Evolutionary conservation across 2,329 filamentous ascomycete species (phyloP).

Genomic region (Colletotrichum somersetense): DNA sequence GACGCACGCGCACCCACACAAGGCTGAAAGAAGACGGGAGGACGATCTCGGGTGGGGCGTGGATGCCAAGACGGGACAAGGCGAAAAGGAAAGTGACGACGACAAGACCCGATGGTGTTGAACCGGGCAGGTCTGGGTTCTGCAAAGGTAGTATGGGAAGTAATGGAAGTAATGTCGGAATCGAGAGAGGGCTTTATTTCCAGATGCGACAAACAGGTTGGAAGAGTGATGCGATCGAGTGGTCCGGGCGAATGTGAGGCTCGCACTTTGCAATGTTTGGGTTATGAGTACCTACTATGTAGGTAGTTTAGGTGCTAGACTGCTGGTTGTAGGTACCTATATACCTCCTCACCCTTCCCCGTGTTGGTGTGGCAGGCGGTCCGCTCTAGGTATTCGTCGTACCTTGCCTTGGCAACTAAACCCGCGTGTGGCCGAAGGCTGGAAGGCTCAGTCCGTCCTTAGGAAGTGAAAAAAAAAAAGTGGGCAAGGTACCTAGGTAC

Average conservation of each 20-base stretch:
- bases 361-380: constrained; percentile 7
- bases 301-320: too few relatives aligned
- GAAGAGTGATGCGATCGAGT: constrained; percentile 21
- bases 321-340: neutral
- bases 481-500: neutral
- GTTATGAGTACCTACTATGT: constrained; percentile 14
- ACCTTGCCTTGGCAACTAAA: constrained; percentile 16
- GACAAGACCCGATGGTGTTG: neutral
- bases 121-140: neutral
- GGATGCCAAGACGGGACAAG: constrained; percentile 33
- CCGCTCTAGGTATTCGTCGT: too few relatives aligned
- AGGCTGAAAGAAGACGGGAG: constrained; percentile 36
- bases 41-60: constrained; percentile 39
- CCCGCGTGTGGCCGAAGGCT: constrained; percentile 38
- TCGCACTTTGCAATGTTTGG: constrained; percentile 33
- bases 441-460: constrained; percentile 14
- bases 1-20: constrained; percentile 20
- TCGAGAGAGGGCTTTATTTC: neutral
- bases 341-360: too few relatives aligned
- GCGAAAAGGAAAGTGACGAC: constrained; percentile 1
- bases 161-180: neutral
- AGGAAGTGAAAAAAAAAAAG: constrained; percentile 22
- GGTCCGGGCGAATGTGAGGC: constrained; percentile 27
- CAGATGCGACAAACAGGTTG: constrained; percentile 17
- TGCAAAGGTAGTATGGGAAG: too few relatives aligned